Conservation (phyloP, 306 rosid genomes). For the Citrullus colocynthis region DNA sequence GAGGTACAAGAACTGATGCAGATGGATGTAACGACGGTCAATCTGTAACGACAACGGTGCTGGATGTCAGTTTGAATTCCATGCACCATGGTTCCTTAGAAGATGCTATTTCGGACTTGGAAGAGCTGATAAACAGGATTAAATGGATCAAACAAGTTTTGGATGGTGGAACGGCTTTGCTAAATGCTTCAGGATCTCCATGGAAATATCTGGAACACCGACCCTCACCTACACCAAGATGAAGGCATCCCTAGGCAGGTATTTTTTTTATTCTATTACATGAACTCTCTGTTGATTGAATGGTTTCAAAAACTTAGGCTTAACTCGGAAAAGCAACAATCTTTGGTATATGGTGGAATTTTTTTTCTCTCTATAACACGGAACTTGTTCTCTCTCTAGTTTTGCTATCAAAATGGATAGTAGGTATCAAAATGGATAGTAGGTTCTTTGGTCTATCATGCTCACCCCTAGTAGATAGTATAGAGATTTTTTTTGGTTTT, state of each 20-base stretch:
- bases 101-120: constrained; percentile 59
- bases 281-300: neutral
- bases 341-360: neutral
- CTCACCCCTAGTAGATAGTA: too few species aligned
- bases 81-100: constrained; percentile 35
- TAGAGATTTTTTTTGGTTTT: too few species aligned
- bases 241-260: neutral
- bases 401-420: too few species aligned
- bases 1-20: constrained; percentile 7
- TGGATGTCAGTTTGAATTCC: constrained; percentile 27
- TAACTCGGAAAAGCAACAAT: neutral
- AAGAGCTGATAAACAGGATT: constrained; percentile 52
- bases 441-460: too few species aligned
- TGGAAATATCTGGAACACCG: constrained; percentile 46
- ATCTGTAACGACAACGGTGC: constrained; percentile 30
- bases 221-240: constrained; percentile 15
- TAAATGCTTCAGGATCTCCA: constrained; percentile 17
- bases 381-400: too few species aligned
- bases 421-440: too few species aligned
- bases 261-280: neutral
- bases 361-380: too few species aligned
- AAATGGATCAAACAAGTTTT: constrained; percentile 55
- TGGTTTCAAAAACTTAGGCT: neutral
- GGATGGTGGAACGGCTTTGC: constrained; percentile 29
- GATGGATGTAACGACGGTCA: constrained; percentile 11